Evolutionary conservation across 768 basidiomycete species (phyloP), one percentile per base, ranked within the genome.

Genomic region (Hortiboletus campestris): DNA sequence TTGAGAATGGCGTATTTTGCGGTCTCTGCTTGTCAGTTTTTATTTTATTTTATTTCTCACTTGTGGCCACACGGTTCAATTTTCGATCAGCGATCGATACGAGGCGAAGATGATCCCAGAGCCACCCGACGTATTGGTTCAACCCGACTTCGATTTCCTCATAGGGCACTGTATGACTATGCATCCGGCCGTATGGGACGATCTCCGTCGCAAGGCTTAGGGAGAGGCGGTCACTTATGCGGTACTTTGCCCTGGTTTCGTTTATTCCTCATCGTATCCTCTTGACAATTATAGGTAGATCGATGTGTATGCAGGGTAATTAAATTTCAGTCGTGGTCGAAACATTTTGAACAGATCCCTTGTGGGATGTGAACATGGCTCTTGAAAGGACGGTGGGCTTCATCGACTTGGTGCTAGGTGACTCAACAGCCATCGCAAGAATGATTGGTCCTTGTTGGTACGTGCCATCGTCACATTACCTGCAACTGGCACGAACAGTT

Each of bases 161-260:
- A 65, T 80, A 4, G 67, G 63, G 40, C 84, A 86, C 60, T 82
- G 78, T 63, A 66, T 71, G 58, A 67, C 62, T 14, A 77, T 79
- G 57, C 84, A 86, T 48, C 75, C 74, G 5, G 58, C 70, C 4
- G 78, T 75, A 17, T 85, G 84, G 83, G 67, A 76, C n/a, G 65
- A 67, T 28, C 58, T 81, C 35, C 76, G 60, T 47, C 58, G 46
- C 49, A 68, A 55, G 42, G 49, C 25, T n/a, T 67, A 49, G 39
- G 4, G 31, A 34, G 31, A 49, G 14, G 11, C 19, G 36, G 20
- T 29, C 40, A 14, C 44, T 39, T 44, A 4, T 46, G 45, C 25
- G 20, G 32, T 49, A 46, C 48, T 45, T 50, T 58, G 61, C 59
- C 19, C 35, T 58, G 53, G 38, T 48, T 53, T 59, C 54, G 22